These are phyloP conservation scores for Cordyceps cicadae DNA, from an alignment of 2,329 filamentous ascomycete species.

Conservation along the genomic window DNA sequence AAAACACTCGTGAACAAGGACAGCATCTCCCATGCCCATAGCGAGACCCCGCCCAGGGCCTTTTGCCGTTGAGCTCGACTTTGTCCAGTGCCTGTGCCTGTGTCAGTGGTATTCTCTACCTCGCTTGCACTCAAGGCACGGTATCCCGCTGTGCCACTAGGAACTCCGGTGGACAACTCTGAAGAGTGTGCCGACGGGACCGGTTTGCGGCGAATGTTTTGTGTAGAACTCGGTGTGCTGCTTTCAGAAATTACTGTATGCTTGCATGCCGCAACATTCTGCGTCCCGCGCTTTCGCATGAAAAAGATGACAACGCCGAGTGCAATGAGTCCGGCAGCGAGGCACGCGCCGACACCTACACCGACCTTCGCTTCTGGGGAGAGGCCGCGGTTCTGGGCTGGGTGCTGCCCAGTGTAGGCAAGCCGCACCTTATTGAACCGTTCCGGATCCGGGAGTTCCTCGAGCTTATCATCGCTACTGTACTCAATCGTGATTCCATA, in stretches of 20 bases:
- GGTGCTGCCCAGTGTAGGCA: background rate
- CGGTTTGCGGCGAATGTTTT: background rate
- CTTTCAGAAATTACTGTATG: background rate
- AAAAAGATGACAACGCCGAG: background rate
- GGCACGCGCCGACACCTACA: background rate
- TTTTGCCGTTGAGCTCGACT: background rate
- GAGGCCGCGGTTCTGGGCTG: background rate
- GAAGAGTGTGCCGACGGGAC: background rate
- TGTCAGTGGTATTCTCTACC: background rate
- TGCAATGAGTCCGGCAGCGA: background rate
- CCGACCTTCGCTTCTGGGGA: background rate
- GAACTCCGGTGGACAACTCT: background rate
- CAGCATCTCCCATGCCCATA: conserved; percentile 3
- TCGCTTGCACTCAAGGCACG: background rate
- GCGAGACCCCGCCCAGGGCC: background rate
- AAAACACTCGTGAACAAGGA: background rate
- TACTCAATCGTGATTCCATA: background rate
- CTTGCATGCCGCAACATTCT: background rate
- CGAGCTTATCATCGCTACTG: background rate
- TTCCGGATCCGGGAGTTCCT: background rate
- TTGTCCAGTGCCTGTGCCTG: background rate
- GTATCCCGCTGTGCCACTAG: background rate
- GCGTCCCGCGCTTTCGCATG: background rate
- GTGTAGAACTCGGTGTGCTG: background rate
- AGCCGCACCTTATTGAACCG: conserved; percentile 1